phyloP scores from a whole-genome alignment of 2,329 filamentous ascomycete species.

The Dothiorella sarmentorum region DNA sequence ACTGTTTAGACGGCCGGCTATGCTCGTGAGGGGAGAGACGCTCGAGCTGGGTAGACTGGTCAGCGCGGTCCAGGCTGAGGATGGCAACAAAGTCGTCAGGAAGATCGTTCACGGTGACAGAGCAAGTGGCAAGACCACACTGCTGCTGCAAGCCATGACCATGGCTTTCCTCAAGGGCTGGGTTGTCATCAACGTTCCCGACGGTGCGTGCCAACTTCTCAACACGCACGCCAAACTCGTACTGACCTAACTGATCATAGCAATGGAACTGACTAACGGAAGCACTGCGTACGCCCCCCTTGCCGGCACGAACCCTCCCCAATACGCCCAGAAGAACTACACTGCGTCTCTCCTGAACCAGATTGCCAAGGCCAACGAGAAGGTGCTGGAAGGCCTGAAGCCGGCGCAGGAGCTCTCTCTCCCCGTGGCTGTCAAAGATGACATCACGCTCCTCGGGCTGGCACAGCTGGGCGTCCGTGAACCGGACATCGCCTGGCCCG shows the following conservation, averaged over 20 bases:
- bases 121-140: constrained; percentile 79
- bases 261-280: constrained; percentile 75
- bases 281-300: constrained; percentile 76
- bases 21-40: constrained; percentile 76
- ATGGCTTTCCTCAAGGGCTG: constrained; percentile 79
- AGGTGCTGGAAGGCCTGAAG: constrained; percentile 55
- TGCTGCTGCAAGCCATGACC: constrained; percentile 78
- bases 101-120: constrained; percentile 70
- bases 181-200: constrained; percentile 85
- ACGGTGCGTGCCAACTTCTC: constrained; percentile 60
- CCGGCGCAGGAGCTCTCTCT: constrained; percentile 56
- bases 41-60: constrained; percentile 59
- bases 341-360: constrained; percentile 69
- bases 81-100: constrained; percentile 52
- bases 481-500: constrained; percentile 71
- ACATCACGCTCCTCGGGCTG: constrained; percentile 64
- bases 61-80: constrained; percentile 52
- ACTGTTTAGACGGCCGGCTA: constrained; percentile 77
- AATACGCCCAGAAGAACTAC: constrained; percentile 77
- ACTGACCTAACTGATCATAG: constrained; percentile 42
- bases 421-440: constrained; percentile 55
- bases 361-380: constrained; percentile 68
- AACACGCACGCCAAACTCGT: neutral
- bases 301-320: constrained; percentile 48
- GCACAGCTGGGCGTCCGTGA: constrained; percentile 66